Base-by-base conservation (phyloP, 2,329 filamentous ascomycete genomes). In the Penicillium sp. region DNA sequence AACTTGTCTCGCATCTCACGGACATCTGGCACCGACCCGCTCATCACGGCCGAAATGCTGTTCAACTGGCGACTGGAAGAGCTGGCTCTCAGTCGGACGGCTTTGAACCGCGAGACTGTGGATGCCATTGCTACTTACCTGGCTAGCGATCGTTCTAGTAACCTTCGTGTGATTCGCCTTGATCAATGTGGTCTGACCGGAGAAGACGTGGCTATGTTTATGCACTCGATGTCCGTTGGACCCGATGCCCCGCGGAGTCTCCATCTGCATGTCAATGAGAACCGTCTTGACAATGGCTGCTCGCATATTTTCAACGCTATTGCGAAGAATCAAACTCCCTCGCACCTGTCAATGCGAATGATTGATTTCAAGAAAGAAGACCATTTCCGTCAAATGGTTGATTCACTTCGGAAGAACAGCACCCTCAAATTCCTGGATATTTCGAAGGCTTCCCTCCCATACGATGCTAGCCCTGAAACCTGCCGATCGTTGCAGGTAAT, bases 151-250 rank as follows among this genome's bases (percentile, higher is more conserved):
- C 80, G 82, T 59, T 90, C 87, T 6, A 76, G 80, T 49, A 80
- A 78, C 19, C 76, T 90, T 30, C 82, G 81, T 28, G 79, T 85
- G 58, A 69, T 90, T n/a, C 80, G 81, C 36, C 74, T 90, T 42
- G 84, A 89, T 62, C 84, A 88, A 65, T 88, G 86, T 63, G 84
- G 84, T 53, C 75, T 90, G 37, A 86, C 80, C 9, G 86, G 87
- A 4, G 77, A 77, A 47, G 85, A 89, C 64, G 80, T 89, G 28
- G 86, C 86, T 14, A 80, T 83, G 33, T 75, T 90, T 46, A 78
- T 90, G 65, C 80, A 83, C 61, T 84, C 86, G 4, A 85, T 89
- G 82, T 79, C 80, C 36, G 74, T 77, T 50, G 71, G 73, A 2
- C 70, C 77, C 11, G 78, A 79, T 4, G 70, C 75, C 56, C 72